Conservation (phyloP, 2,329 filamentous ascomycete species). For the Clonostachys sp. region DNA sequence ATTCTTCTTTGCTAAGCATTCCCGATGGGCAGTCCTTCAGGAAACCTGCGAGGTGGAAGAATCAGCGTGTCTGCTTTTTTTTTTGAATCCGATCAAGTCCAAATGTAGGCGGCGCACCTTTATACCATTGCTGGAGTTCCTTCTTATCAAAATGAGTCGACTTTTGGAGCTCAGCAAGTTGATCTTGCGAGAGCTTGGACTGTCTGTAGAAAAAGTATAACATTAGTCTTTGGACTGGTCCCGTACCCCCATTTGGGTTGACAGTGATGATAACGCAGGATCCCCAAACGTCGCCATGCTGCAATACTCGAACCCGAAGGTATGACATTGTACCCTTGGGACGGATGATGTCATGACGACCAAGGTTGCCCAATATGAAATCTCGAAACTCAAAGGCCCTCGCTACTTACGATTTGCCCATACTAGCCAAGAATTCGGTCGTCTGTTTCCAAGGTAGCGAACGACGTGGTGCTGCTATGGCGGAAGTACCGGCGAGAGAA, state of each 20-base stretch:
- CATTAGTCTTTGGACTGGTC: too few species aligned
- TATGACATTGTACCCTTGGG: too few species aligned
- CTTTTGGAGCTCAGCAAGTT: conserved; percentile 92
- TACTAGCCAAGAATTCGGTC: conserved; percentile 9
- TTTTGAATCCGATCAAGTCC: not conserved
- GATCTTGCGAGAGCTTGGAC: conserved; percentile 95
- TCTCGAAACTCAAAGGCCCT: too few species aligned
- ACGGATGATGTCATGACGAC: too few species aligned
- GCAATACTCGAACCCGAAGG: not conserved
- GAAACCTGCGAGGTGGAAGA: conserved; percentile 60
- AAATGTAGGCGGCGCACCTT: conserved; percentile 58
- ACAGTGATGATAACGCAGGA: not conserved
- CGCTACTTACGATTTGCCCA: conserved; percentile 52
- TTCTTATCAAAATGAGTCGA: conserved; percentile 99
- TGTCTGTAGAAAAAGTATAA: conserved; percentile 57
- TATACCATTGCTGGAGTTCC: conserved; percentile 99
- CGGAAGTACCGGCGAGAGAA: too few species aligned
- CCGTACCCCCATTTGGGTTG: too few species aligned
- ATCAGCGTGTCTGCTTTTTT: not conserved
- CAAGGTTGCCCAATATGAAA: too few species aligned
- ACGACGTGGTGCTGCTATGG: too few species aligned
- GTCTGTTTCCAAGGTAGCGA: too few species aligned
- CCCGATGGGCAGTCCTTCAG: conserved; percentile 97
- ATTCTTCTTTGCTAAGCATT: conserved; percentile 96
- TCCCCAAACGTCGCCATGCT: too few species aligned